Conservation (phyloP, 345 rosid genomes). For the Citrus hindsii region DNA sequence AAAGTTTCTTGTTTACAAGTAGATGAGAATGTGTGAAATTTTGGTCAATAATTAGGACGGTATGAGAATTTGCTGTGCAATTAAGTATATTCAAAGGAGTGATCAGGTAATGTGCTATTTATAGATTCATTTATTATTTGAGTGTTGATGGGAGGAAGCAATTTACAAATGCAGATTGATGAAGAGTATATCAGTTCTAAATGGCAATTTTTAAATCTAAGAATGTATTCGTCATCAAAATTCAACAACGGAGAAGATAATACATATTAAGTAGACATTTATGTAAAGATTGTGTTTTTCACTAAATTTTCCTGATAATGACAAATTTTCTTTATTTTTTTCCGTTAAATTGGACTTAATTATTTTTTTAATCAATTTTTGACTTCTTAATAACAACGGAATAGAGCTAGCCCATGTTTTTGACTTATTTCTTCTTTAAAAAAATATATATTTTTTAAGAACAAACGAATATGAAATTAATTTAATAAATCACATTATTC, state of each 20-base stretch:
- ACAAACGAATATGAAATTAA: too few species aligned
- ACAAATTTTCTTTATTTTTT: not conserved
- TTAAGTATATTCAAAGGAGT: not conserved
- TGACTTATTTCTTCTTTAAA: not conserved
- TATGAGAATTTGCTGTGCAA: not conserved
- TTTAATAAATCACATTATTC: not conserved
- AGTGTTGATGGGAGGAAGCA: not conserved
- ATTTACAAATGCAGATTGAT: not conserved
- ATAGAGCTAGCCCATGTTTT: not conserved
- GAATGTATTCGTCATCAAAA: too few species aligned
- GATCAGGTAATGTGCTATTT: not conserved
- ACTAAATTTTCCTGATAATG: not conserved
- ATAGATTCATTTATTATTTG: not conserved
- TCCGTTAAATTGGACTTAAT: not conserved
- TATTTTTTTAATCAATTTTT: not conserved
- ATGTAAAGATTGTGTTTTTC: not conserved
- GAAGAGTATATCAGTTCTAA: too few species aligned
- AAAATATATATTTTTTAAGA: too few species aligned
- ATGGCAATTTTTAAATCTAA: too few species aligned
- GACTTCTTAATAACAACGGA: not conserved
- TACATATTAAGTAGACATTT: too few species aligned
- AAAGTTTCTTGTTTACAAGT: conserved; percentile 26
- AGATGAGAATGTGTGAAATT: not conserved
- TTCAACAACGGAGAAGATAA: too few species aligned
- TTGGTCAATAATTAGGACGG: not conserved